Conservation (phyloP, 208 protist species). For the Hexamita inflata region DNA sequence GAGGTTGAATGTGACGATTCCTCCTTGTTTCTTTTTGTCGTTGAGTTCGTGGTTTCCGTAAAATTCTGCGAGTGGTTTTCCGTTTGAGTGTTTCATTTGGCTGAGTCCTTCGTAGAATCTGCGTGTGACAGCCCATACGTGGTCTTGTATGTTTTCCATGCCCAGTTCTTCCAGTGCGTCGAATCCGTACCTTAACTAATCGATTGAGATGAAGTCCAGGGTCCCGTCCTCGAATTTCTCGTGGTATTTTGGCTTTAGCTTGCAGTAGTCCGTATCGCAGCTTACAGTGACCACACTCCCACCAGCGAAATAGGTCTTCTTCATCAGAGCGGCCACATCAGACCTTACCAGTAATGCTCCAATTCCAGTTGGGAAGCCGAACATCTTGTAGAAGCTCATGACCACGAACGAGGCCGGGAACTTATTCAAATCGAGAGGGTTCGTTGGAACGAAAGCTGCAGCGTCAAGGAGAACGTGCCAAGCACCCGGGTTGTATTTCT, state of each 20-base stretch:
- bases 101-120: background rate
- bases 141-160: conserved; percentile 33
- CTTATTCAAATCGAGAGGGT: conserved; percentile 28
- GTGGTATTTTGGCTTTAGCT: conserved; percentile 14
- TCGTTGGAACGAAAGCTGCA: conserved; percentile 47
- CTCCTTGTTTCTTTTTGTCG: conserved; percentile 29
- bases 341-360: conserved; percentile 40
- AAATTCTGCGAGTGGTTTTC: conserved; percentile 25
- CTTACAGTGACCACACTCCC: conserved; percentile 33
- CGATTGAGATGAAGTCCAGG: conserved; percentile 26
- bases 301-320: conserved; percentile 37
- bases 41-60: conserved; percentile 34
- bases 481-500: conserved; percentile 21
- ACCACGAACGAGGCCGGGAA: conserved; percentile 33
- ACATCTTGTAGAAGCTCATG: conserved; percentile 46
- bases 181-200: conserved; percentile 27
- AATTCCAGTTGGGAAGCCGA: conserved; percentile 41
- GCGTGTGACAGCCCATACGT: conserved; percentile 16
- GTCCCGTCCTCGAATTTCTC: conserved; percentile 40
- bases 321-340: background rate
- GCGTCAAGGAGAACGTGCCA: conserved; percentile 57
- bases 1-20: conserved; percentile 37
- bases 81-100: conserved; percentile 27
- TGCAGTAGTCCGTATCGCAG: conserved; percentile 34
- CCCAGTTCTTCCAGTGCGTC: conserved; percentile 19